Evolutionary conservation across 768 basidiomycete species (phyloP).

Genomic region (Pluteus cervinus): DNA sequence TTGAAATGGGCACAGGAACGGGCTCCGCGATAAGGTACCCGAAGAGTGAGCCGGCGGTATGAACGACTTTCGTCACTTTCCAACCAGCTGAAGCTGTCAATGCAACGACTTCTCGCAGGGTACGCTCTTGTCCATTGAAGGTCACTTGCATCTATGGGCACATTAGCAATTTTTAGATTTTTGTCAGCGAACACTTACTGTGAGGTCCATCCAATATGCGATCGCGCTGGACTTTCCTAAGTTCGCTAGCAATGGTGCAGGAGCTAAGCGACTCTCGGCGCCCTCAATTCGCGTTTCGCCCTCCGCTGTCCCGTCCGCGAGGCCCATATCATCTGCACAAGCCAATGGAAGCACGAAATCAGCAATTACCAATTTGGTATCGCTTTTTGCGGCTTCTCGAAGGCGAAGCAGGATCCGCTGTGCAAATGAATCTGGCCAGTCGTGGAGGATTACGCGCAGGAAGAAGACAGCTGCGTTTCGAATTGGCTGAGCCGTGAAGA

Average conservation of each 20-base stretch:
- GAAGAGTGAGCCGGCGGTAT: slow-evolving; percentile 59
- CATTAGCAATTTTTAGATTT: slow-evolving; percentile 2
- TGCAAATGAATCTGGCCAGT: slow-evolving; percentile 66
- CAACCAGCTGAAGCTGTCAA: slow-evolving; percentile 54
- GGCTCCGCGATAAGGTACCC: slow-evolving; percentile 69
- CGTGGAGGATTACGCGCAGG: slow-evolving; percentile 67
- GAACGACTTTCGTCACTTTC: slow-evolving; percentile 51
- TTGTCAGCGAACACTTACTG: slow-evolving; percentile 30
- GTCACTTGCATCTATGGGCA: slow-evolving; percentile 57
- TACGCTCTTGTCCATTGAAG: slow-evolving; percentile 68
- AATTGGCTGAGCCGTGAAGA: slow-evolving; percentile 61
- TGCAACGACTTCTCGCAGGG: slow-evolving; percentile 54
- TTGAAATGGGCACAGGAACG: slow-evolving; percentile 45
- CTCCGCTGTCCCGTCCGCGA: not conserved
- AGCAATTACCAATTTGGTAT: slow-evolving; percentile 61
- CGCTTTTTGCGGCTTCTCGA: slow-evolving; percentile 39
- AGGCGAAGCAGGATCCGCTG: slow-evolving; percentile 37
- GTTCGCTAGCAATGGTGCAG: slow-evolving; percentile 64
- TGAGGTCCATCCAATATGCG: slow-evolving; percentile 67
- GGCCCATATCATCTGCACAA: slow-evolving; percentile 45
- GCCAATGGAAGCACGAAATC: slow-evolving; percentile 70
- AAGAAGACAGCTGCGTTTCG: slow-evolving; percentile 57
- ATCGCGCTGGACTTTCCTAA: slow-evolving; percentile 67
- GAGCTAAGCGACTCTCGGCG: slow-evolving; percentile 45
- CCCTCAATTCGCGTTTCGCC: slow-evolving; percentile 32